Conservation (phyloP, 495 filamentous ascomycete species). For the Letharia lupina region DNA sequence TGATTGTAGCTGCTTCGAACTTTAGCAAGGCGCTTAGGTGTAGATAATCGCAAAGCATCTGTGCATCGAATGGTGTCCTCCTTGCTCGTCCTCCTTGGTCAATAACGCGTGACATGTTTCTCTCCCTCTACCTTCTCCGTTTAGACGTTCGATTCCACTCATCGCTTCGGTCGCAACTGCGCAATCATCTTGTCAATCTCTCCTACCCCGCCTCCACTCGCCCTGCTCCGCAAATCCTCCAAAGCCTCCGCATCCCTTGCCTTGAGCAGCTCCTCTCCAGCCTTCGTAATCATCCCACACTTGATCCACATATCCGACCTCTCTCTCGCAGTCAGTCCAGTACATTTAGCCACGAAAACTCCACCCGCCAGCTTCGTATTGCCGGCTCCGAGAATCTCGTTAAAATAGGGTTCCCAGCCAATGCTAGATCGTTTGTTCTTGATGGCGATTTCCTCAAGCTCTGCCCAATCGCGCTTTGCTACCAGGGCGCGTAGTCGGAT, state of each 20-base stretch:
- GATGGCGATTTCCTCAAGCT: conserved; percentile 66
- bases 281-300: conserved; percentile 83
- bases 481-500: conserved; percentile 81
- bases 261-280: conserved; percentile 84
- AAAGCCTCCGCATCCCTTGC: conserved; percentile 65
- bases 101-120: background rate
- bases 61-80: background rate
- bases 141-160: conserved; percentile 11
- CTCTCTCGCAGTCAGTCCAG: conserved; percentile 50
- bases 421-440: conserved; percentile 72
- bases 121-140: background rate
- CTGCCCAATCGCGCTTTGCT: conserved; percentile 79
- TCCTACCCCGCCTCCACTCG: conserved; percentile 43
- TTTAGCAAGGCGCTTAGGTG: conserved; percentile 11
- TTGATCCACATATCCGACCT: conserved; percentile 91
- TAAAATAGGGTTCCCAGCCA: conserved; percentile 97
- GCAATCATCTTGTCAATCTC: conserved; percentile 58
- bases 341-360: conserved; percentile 82
- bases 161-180: conserved; percentile 44
- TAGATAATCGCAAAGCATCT: background rate
- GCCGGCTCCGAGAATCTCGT: conserved; percentile 76
- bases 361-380: conserved; percentile 74
- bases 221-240: conserved; percentile 49
- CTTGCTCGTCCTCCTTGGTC: background rate
- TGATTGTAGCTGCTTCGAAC: background rate